Base-by-base conservation (phyloP, 2,329 filamentous ascomycete species). In the Chaetomium olivaceum region DNA sequence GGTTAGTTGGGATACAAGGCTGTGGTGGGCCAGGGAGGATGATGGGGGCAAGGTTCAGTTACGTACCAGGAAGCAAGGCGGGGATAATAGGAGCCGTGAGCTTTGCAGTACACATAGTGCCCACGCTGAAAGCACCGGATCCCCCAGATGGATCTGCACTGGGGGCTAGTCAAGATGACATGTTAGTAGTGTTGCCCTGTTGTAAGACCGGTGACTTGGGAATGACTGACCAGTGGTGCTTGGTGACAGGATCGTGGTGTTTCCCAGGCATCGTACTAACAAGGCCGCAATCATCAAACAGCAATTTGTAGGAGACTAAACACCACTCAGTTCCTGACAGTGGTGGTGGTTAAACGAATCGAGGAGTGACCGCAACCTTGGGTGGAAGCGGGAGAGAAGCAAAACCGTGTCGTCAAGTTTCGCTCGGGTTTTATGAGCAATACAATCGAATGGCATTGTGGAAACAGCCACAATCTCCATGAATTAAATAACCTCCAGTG, bases 151-250 rank as follows among this genome's bases (percentile, higher is more conserved):
- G 3, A 43, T 43, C 39, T 43, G 39, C 39, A 43, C 39, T 43
- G 39, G 16, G 39, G 39, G 39, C 39, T 43, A 6, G 5, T n/a
- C 39, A 43, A 4, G 16, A 43, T 7, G 16, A 3, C 39, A 19
- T 19, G 16, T 43, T 7, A 43, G 39, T 43, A 16, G 16, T n/a
- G 39, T n/a, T 43, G 5, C 16, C 16, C 16, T 19, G 16, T 43
- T 43, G 39, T 14, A 43, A 19, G 4, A 4, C 39, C 2, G 39
- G 39, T 6, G 16, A 6, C 3, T 29, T 29, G 27, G 27, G 27
- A n/a, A 5, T 7, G 16, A 56, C 54, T 33, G 6, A 56, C 54
- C 54, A 56, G 54, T 56, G 54, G 54, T 56, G 54, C 27, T 56
- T 55, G 52, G 4, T 55, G 52, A 52, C 11, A n/a, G 50, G 25